Evolutionary conservation across 495 filamentous ascomycete species (phyloP).

Genomic region (Cercophora sp.): DNA sequence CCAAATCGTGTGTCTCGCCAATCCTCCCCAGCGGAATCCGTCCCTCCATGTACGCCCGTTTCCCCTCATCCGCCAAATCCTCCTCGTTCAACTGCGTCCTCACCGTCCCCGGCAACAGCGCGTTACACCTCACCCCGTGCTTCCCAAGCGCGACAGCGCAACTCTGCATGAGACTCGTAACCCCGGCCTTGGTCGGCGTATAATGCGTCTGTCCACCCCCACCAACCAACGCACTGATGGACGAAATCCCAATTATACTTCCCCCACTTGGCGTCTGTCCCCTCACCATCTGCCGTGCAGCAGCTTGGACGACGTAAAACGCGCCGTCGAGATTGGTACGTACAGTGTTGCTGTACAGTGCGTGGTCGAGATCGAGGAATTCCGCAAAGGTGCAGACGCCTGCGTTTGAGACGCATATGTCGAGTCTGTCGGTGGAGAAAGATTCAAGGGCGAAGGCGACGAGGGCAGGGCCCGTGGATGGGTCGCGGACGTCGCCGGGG

Average conservation of each 20-base stretch:
- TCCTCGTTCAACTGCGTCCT: slow-evolving; percentile 82
- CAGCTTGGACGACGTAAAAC: slow-evolving; percentile 81
- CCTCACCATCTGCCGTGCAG: slow-evolving; percentile 71
- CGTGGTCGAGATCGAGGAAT: slow-evolving; percentile 65
- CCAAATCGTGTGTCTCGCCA: slow-evolving; percentile 65
- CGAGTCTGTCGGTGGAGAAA: slow-evolving; percentile 55
- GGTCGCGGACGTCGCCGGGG: slow-evolving; percentile 62
- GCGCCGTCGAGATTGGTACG: slow-evolving; percentile 79
- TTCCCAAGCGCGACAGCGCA: slow-evolving; percentile 73
- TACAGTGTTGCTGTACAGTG: slow-evolving; percentile 62
- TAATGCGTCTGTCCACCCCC: slow-evolving; percentile 80
- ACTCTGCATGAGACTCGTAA: slow-evolving; percentile 80
- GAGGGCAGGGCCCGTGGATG: slow-evolving; percentile 56
- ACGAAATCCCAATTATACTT: slow-evolving; percentile 76
- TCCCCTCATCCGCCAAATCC: slow-evolving; percentile 66
- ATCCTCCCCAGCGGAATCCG: slow-evolving; percentile 76
- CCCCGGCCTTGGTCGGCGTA: slow-evolving; percentile 86
- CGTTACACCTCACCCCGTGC: slow-evolving; percentile 78
- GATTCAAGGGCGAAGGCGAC: slow-evolving; percentile 52
- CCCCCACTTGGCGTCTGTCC: slow-evolving; percentile 59
- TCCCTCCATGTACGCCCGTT: slow-evolving; percentile 79
- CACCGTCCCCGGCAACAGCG: slow-evolving; percentile 80
- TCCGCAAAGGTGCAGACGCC: slow-evolving; percentile 81
- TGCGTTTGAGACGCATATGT: slow-evolving; percentile 85
- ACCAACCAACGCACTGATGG: slow-evolving; percentile 82